Conservation (phyloP, 768 basidiomycete species). For the Lanmaoa rubissima region DNA sequence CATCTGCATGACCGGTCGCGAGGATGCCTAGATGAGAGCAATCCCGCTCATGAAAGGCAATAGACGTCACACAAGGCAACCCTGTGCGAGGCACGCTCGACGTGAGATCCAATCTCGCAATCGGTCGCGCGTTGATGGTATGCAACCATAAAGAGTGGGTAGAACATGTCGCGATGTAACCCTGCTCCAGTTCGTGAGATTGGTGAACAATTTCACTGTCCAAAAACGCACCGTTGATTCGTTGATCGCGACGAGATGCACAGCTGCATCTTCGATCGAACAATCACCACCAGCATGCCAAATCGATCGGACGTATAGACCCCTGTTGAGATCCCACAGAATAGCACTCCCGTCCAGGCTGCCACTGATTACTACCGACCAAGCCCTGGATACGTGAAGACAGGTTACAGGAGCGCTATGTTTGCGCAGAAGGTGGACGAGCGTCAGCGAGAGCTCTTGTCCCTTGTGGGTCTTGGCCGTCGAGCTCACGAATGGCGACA, state of each 20-base stretch:
- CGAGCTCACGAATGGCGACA: constrained; percentile 23
- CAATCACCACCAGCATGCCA: constrained; percentile 51
- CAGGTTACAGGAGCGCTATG: constrained; percentile 69
- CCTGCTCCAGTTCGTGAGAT: constrained; percentile 45
- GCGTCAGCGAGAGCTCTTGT: constrained; percentile 32
- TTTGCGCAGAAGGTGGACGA: constrained; percentile 77
- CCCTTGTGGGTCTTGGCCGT: constrained; percentile 19
- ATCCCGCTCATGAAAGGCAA: constrained; percentile 89
- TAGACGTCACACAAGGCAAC: constrained; percentile 58
- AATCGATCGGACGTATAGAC: constrained; percentile 76
- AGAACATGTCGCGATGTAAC: constrained; percentile 86
- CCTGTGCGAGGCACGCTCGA: constrained; percentile 43
- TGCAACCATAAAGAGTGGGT: constrained; percentile 67
- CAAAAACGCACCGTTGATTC: constrained; percentile 72
- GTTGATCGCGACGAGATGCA: constrained; percentile 75
- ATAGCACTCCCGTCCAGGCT: constrained; percentile 84
- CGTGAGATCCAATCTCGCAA: constrained; percentile 64
- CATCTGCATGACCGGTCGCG: constrained; percentile 77
- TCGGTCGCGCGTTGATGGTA: constrained; percentile 82
- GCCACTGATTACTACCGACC: constrained; percentile 83
- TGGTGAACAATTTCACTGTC: too few species aligned
- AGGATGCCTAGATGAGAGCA: constrained; percentile 75
- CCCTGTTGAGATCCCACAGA: constrained; percentile 87
- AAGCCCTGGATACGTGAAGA: constrained; percentile 71
- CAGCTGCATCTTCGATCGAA: constrained; percentile 36